Evolutionary conservation across 441 rosid species (phyloP), one percentile per base, ranked within the genome.

Genomic region (Aquilaria agallochum): DNA sequence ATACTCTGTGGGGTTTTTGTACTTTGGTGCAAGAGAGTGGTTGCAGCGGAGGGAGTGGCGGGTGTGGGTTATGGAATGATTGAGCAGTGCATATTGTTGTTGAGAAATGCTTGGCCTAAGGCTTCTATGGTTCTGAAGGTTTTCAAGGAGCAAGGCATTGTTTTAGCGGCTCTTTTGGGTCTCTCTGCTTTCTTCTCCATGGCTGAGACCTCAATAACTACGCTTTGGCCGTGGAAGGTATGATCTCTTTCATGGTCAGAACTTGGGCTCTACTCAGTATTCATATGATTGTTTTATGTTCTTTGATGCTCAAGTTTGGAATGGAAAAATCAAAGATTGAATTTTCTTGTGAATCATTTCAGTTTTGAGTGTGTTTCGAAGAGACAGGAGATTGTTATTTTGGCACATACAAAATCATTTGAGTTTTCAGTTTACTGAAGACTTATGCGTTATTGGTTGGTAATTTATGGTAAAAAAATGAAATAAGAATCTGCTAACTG

Each of bases 211-310:
- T 81, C 99, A 36, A 95, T 95, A 50, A 95, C 99, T 30, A 95
- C 96, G 7, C 70, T 95, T 48, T 95, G 98, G 97, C 99, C 99
- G 0, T 95, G 99, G 99, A 95, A 95, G 99, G 99, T 95, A 78
- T 66, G 56, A 15, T 31, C 62, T 64, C 11, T 49, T 66, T 51
- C 55, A 56, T 54, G 27, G 27, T 20, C 27, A 20, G 27, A 1
- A 20, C 27, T 20, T 20, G 27, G 27, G 27, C 27, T 20, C 27
- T 20, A 1, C 27, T 20, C 27, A 20, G 27, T 20, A 20, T 20
- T 20, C 27, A 20, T 20, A 20, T 20, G 27, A 20, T 20, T 20
- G 27, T 20, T 20, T 20, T 20, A 20, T 50, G 53, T 5, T 50
- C 27, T 50, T 50, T 50, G 53, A 3, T 50, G 53, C 34, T 30